Base-by-base conservation (phyloP, 768 basidiomycete genomes). In the Dioszegia hungarica region DNA sequence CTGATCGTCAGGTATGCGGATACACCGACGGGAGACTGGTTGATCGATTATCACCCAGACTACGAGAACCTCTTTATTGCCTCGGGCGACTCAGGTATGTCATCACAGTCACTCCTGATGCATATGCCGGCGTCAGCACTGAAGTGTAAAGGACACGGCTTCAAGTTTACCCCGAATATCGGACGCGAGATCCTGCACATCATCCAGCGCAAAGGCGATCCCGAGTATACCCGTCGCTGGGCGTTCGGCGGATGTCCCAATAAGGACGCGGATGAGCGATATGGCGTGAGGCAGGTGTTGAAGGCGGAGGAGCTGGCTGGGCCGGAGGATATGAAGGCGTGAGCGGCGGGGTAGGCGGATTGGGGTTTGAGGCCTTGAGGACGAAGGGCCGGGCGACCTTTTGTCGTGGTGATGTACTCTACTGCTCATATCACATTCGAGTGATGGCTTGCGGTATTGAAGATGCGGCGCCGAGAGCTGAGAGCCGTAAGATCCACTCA, bases 91-190 rank as follows among this genome's bases (percentile, higher is more conserved):
- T 89, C 85, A 62, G 92, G 92, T 0, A 89, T 12, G 36, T 43
- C 27, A 15, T n/a, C n/a, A n/a, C n/a, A n/a, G n/a, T n/a, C n/a
- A n/a, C n/a, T n/a, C n/a, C n/a, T n/a, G n/a, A n/a, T n/a, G n/a
- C n/a, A n/a, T n/a, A n/a, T n/a, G n/a, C n/a, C n/a, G n/a, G n/a
- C n/a, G n/a, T n/a, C 28, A 19, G 20, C n/a, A 25, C 51, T 52
- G 25, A 52, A 8, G 5, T 40, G 28, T 54, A n/a, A n/a, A 60
- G 60, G 70, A 25, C 57, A 59, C 45, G 52, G 51, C 14, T 63
- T 63, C 60, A 59, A 98, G 87, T 95, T 95, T 79, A 80, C 94
- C 11, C 93, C 93, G 3, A 83, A 85, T 15, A 81, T 95, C 50
- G 92, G 93, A 3, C 73, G 81, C 9, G 79, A 94, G 37, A 85